phyloP scores from a whole-genome alignment of 176 grass and related monocot species.

The Musa itinerans region DNA sequence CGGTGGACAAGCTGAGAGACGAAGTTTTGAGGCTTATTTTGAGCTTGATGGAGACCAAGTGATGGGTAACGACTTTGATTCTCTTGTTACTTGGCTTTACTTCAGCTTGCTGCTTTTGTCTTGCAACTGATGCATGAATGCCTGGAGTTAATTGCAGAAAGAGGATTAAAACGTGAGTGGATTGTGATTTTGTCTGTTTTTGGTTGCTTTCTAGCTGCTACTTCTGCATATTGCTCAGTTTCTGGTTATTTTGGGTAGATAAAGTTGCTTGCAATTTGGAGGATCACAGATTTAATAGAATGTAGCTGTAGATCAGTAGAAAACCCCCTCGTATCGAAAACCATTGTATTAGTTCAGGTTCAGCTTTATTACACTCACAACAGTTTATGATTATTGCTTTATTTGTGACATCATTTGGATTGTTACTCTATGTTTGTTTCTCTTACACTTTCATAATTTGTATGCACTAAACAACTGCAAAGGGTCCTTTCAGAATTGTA shows the following conservation, averaged over 20 bases:
- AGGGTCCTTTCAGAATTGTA: background rate
- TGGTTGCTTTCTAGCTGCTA: background rate
- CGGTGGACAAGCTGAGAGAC: conserved; percentile 40
- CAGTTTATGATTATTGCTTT: too few species aligned
- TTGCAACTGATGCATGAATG: background rate
- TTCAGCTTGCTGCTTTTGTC: background rate
- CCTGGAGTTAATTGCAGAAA: background rate
- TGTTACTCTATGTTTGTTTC: background rate
- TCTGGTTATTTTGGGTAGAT: background rate
- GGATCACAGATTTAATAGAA: too few species aligned
- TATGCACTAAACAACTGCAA: background rate
- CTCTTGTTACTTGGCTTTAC: background rate
- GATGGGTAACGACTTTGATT: background rate
- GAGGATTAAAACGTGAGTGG: background rate
- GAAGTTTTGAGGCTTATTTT: conserved; percentile 48
- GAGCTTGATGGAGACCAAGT: conserved; percentile 29
- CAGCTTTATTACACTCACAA: too few species aligned
- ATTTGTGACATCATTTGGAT: too few species aligned
- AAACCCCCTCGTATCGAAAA: background rate
- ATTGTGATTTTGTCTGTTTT: background rate
- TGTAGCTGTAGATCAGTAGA: background rate
- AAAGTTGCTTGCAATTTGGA: background rate
- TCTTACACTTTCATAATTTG: background rate
- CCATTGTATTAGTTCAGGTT: too few species aligned
- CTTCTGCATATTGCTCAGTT: background rate